Evolutionary conservation across 306 rosid genomes (phyloP), one percentile per base, ranked within the genome.

Genomic region (Prunus kanzakura): DNA sequence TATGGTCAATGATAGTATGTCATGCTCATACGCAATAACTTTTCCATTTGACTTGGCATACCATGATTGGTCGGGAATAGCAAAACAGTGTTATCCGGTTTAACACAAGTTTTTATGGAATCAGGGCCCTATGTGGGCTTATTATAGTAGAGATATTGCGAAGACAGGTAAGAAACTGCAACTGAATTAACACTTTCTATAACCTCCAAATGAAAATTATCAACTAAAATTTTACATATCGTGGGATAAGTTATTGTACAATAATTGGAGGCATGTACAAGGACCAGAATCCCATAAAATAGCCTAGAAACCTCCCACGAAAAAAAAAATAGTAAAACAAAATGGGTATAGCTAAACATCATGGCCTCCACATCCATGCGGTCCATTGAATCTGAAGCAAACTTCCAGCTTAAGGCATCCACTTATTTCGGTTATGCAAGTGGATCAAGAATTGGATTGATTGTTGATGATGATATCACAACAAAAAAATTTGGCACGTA

Each of bases 181-280:
- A 60, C 35, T 23, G 18, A 13, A 60, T 12, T 22, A 60, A 14
- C 19, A 61, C 8, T 61, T 27, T 27, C 41, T 61, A 13, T 13
- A 35, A 61, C 29, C 51, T 9, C 49, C 57, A 41, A 46, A n/a
- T 46, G 27, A 73, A 80, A 58, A 78, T 27, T 47, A 77, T 49
- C 46, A 76, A 73, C 81, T 74, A 67, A 51, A 80, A 73, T 73
- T 80, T 82, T 79, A 83, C 82, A 76, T 71, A 70, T 78, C 80
- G 65, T 81, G 82, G 84, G 64, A 38, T 80, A 68, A 80, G 83
- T 84, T 84, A 57, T 81, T 72, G 76, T 77, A 81, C 76, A 63
- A 66, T 78, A 81, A 65, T 50, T 79, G 77, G 75, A 64, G 87
- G 76, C 56, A 86, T 88, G 67, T 88, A 83, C 87, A 86, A 6